Evolutionary conservation across 305 asterid genomes (phyloP), one percentile per base, ranked within the genome.

Genomic region (Petunia hybrid): DNA sequence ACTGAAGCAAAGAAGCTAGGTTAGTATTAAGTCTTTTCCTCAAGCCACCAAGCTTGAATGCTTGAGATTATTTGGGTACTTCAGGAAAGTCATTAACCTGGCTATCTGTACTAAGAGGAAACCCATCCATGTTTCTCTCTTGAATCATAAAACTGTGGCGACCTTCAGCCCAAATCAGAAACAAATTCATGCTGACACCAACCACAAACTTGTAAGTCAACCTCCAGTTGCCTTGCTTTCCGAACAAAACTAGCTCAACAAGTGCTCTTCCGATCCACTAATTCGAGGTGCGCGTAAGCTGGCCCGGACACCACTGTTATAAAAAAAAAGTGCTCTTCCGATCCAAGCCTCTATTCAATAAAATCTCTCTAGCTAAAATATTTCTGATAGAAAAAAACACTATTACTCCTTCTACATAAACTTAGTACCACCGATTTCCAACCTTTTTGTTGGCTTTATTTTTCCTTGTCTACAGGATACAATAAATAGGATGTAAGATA

Each of bases 251-350:
- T 48, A 48, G 13, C 62, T 12, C 61, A 51, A 36, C 63, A 73
- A 3, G 62, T 48, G 62, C 63, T 71, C 31, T 73, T 73, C 12
- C 45, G 35, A 31, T 73, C 43, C 45, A 48, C n/a, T n/a, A n/a
- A n/a, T n/a, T n/a, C n/a, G n/a, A n/a, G n/a, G n/a, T n/a, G n/a
- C n/a, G n/a, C n/a, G n/a, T n/a, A n/a, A n/a, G n/a, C n/a, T n/a
- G n/a, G n/a, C n/a, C n/a, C n/a, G n/a, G n/a, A n/a, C n/a, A n/a
- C n/a, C n/a, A n/a, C n/a, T n/a, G n/a, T n/a, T n/a, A n/a, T n/a
- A n/a, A n/a, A n/a, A n/a, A n/a, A n/a, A n/a, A 73, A 3, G 62
- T 48, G 62, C 63, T 71, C 31, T 73, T 73, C 12, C 45, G 35
- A 31, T 73, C 43, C 45, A 48, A 3, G 1, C 78, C 45, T 73